Conservation (phyloP, 1,284 basidiomycete genomes). For the Trichosporon coremiiforme region DNA sequence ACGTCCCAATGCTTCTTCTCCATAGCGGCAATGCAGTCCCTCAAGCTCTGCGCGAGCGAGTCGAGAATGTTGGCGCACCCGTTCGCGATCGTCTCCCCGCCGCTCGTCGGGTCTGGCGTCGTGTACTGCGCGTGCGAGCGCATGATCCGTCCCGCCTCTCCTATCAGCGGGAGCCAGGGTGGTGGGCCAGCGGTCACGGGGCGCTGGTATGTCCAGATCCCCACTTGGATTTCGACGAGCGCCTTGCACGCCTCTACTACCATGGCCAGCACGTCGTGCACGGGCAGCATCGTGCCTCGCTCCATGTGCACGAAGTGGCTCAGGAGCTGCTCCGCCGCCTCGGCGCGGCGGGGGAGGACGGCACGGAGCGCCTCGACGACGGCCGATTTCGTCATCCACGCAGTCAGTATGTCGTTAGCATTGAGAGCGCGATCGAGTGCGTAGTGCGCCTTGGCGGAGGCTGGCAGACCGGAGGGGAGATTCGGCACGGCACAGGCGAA, state of each 20-base stretch:
- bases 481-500: slow-evolving; percentile 35
- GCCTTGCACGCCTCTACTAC: slow-evolving; percentile 45
- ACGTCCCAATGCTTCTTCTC: slow-evolving; percentile 15
- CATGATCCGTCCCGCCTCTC: slow-evolving; percentile 36
- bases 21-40: slow-evolving; percentile 32
- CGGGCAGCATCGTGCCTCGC: slow-evolving; percentile 34
- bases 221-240: slow-evolving; percentile 48
- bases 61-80: slow-evolving; percentile 49
- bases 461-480: slow-evolving; percentile 34
- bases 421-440: slow-evolving; percentile 40
- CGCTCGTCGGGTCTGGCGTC: slow-evolving; percentile 24
- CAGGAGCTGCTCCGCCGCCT: slow-evolving; percentile 40
- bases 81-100: slow-evolving; percentile 40
- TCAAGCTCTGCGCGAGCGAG: slow-evolving; percentile 43
- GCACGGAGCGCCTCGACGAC: slow-evolving; percentile 41
- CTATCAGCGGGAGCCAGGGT: slow-evolving; percentile 38
- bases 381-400: slow-evolving; percentile 32
- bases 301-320: slow-evolving; percentile 38
- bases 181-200: slow-evolving; percentile 27
- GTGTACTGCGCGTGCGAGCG: slow-evolving; percentile 19
- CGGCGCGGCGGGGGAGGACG: slow-evolving; percentile 38
- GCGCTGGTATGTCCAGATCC: slow-evolving; percentile 33
- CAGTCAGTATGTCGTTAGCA: slow-evolving; percentile 41
- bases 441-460: slow-evolving; percentile 34
- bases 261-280: slow-evolving; percentile 43